phyloP scores from a whole-genome alignment of 2,329 filamentous ascomycete species.

The Pestalotiopsis fici region DNA sequence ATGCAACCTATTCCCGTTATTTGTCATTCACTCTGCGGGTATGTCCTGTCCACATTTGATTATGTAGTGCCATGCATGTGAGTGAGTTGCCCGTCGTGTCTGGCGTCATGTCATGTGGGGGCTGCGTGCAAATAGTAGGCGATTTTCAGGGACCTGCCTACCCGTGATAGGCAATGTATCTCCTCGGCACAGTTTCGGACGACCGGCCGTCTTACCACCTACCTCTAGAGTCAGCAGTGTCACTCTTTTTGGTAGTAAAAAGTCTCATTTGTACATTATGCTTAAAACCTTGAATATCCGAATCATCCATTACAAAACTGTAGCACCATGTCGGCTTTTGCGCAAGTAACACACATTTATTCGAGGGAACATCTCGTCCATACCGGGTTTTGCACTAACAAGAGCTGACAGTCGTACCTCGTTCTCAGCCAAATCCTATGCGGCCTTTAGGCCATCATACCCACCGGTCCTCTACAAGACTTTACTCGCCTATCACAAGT shows the following conservation, averaged over 20 bases:
- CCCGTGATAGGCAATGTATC: neutral
- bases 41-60: neutral
- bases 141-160: neutral
- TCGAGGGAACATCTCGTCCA: neutral
- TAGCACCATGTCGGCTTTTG: slow-evolving; percentile 23
- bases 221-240: neutral
- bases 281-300: neutral
- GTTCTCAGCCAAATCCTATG: slow-evolving; percentile 60
- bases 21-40: neutral
- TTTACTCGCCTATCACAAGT: slow-evolving; percentile 55
- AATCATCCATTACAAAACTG: neutral
- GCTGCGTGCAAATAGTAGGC: neutral
- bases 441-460: slow-evolving; percentile 61
- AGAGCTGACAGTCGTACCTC: slow-evolving; percentile 46
- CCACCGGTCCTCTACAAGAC: slow-evolving; percentile 54
- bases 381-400: slow-evolving; percentile 14
- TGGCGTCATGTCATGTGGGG: neutral
- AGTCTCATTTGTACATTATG: neutral
- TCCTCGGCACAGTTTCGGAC: neutral
- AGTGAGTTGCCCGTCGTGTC: neutral
- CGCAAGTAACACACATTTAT: slow-evolving; percentile 15
- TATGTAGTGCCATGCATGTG: neutral
- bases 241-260: neutral
- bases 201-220: neutral
- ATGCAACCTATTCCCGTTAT: neutral